Evolutionary conservation across 2,329 filamentous ascomycete species (phyloP).

Genomic region (Capronia coronata): DNA sequence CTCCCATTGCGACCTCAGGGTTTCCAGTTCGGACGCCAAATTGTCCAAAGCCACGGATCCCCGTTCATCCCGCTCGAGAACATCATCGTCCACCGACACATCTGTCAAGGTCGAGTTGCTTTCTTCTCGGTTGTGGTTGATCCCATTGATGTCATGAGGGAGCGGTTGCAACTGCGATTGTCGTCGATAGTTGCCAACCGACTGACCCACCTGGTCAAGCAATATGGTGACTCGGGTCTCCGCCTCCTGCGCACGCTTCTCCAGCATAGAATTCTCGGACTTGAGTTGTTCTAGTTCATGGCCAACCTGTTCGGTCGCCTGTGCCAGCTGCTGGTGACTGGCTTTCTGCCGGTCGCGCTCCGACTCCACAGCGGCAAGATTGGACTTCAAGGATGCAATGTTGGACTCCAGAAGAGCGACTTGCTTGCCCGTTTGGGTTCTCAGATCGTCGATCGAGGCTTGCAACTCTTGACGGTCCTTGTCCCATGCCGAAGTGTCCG

Average conservation of each 20-base stretch:
- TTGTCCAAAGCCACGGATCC: conserved; percentile 75
- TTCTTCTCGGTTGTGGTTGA: conserved; percentile 22
- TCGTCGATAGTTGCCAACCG: conserved; percentile 89
- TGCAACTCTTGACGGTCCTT: conserved; percentile 63
- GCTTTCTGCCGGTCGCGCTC: conserved; percentile 64
- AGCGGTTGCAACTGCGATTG: conserved; percentile 49
- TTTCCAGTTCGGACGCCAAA: conserved; percentile 85
- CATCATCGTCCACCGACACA: conserved; percentile 35
- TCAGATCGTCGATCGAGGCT: conserved; percentile 60
- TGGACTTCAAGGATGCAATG: conserved; percentile 60
- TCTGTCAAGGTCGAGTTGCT: conserved; percentile 38
- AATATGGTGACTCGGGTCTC: conserved; percentile 89
- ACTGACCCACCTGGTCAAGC: conserved; percentile 87
- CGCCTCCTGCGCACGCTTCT: conserved; percentile 78
- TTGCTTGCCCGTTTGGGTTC: conserved; percentile 61
- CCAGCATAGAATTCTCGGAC: conserved; percentile 71
- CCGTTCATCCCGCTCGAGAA: conserved; percentile 46
- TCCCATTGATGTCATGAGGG: conserved; percentile 17
- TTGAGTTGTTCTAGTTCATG: conserved; percentile 74
- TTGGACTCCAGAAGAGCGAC: conserved; percentile 64
- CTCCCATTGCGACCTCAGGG: conserved; percentile 86
- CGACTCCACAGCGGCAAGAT: conserved; percentile 58
- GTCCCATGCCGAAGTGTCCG: conserved; percentile 61
- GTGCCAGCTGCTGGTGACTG: conserved; percentile 54
- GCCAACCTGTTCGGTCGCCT: conserved; percentile 50